Evolutionary conservation across 2,329 filamentous ascomycete genomes (phyloP).

Genomic region (Claviceps sp.): DNA sequence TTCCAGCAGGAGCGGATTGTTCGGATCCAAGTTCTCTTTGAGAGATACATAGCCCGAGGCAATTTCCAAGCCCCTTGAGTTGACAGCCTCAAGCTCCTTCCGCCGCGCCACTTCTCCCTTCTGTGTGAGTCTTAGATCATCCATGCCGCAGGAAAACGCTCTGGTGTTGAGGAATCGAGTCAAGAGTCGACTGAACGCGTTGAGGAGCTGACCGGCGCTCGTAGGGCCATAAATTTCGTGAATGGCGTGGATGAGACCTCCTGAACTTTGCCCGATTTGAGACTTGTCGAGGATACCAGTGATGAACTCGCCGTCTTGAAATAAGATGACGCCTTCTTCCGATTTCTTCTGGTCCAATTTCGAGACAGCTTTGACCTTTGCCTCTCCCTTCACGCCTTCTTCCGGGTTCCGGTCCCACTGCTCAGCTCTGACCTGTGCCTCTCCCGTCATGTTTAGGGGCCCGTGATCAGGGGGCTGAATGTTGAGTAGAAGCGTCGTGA

Average conservation of each 20-base stretch:
- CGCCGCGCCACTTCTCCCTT: constrained; percentile 62
- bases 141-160: constrained; percentile 93
- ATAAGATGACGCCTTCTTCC: constrained; percentile 70
- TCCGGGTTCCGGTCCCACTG: constrained; percentile 68
- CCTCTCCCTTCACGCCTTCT: constrained; percentile 68
- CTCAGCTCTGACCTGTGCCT: constrained; percentile 63
- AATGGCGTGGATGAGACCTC: constrained; percentile 80
- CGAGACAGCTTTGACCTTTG: constrained; percentile 52
- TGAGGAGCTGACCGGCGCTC: constrained; percentile 74
- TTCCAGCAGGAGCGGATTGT: constrained; percentile 57
- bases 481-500: constrained; percentile 86
- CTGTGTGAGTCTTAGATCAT: constrained; percentile 76
- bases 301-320: constrained; percentile 78
- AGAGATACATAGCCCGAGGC: constrained; percentile 83
- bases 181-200: constrained; percentile 75
- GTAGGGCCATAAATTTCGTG: constrained; percentile 89
- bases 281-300: constrained; percentile 91
- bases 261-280: constrained; percentile 76
- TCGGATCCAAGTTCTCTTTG: constrained; percentile 46
- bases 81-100: constrained; percentile 53
- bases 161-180: constrained; percentile 87
- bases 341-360: constrained; percentile 55
- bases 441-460: constrained; percentile 66
- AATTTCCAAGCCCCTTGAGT: constrained; percentile 60
- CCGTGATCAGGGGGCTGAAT: constrained; percentile 66